Evolutionary conservation across 2,329 filamentous ascomycete genomes (phyloP), one percentile per base, ranked within the genome.

Genomic region (Hypoxylon sp.): DNA sequence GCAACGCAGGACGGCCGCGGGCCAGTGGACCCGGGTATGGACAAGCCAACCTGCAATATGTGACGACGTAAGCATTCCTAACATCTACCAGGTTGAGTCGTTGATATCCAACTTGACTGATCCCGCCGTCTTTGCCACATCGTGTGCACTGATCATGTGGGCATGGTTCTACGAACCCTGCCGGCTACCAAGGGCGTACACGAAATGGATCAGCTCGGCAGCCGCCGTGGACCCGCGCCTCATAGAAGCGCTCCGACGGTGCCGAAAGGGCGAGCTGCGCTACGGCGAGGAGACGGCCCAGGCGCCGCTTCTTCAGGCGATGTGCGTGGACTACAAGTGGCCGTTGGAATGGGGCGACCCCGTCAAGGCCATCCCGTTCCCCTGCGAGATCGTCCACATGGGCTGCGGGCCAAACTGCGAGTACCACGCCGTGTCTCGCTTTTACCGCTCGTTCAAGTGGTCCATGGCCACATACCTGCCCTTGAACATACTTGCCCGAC

Each of bases 361-460:
- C 0, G 82, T 84, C 17, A 81, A 82, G 58, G 85, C 88, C 0
- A 78, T 89, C 8, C 93, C 92, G 0, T 90, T 94, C 61, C 92
- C 92, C 1, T 97, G 93, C 77, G 89, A 93, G 75, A 82, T 96
- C 67, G 91, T 95, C 2, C 93, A 97, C 78, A 92, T 93, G 87
- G 90, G 90, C 56, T 84, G 83, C 65, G 90, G 91, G 2, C 82
- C 87, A 1, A 92, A 82, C 58, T 93, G 92, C 77, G 92, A 96
- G 75, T 83, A 83, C 66, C 91, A 96, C 74, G 91, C 90, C 2
- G 62, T 89, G 20, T 84, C 83, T 62, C 86, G 92, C 34, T 91
- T 94, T 76, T 77, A 77, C 55, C 84, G 85, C 55, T 89, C 90
- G 2, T 94, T 91, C 83, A 82, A 82, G 61, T 93, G 91, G 83